These are phyloP conservation scores for Boletellus ananas DNA, from an alignment of 768 basidiomycete genomes.

Conservation along the genomic window DNA sequence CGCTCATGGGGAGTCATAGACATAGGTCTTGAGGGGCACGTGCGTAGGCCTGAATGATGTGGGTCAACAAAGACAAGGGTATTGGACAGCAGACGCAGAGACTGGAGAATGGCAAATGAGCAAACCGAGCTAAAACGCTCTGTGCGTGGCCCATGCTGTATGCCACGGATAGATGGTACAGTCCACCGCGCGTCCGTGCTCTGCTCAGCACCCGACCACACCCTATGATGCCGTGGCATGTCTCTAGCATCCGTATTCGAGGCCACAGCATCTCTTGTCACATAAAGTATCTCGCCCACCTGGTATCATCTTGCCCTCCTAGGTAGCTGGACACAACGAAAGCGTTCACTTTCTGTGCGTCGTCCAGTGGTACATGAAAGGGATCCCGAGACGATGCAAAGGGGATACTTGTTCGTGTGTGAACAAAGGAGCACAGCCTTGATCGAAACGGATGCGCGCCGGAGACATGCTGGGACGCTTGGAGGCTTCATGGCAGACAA, in stretches of 20 bases:
- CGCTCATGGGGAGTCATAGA: conserved; percentile 39
- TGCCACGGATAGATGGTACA: conserved; percentile 2
- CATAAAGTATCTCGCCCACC: conserved; percentile 42
- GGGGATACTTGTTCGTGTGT: conserved; percentile 42
- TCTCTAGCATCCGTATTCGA: conserved; percentile 39
- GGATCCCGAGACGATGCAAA: conserved; percentile 55
- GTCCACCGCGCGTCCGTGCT: conserved; percentile 32
- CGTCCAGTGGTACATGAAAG: conserved; percentile 22
- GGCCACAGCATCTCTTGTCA: conserved; percentile 6
- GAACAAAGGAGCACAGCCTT: conserved; percentile 11
- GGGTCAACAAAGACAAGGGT: conserved; percentile 20
- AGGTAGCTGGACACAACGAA: conserved; percentile 20
- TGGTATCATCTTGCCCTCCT: conserved; percentile 46
- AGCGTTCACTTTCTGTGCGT: conserved; percentile 27
- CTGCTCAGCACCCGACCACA: conserved; percentile 36
- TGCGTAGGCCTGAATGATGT: conserved; percentile 35
- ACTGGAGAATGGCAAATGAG: conserved; percentile 30
- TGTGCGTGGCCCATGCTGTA: conserved; percentile 35
- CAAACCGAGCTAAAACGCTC: conserved; percentile 22
- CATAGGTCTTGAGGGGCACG: conserved; percentile 39
- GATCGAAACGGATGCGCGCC: conserved; percentile 42
- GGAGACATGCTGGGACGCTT: conserved; percentile 44
- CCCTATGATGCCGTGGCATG: conserved; percentile 42
- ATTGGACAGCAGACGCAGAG: conserved; percentile 5
- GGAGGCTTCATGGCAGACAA: conserved; percentile 40